Evolutionary conservation across 1,284 basidiomycete genomes (phyloP), one percentile per base, ranked within the genome.

Genomic region (Papiliotrema laurentii): DNA sequence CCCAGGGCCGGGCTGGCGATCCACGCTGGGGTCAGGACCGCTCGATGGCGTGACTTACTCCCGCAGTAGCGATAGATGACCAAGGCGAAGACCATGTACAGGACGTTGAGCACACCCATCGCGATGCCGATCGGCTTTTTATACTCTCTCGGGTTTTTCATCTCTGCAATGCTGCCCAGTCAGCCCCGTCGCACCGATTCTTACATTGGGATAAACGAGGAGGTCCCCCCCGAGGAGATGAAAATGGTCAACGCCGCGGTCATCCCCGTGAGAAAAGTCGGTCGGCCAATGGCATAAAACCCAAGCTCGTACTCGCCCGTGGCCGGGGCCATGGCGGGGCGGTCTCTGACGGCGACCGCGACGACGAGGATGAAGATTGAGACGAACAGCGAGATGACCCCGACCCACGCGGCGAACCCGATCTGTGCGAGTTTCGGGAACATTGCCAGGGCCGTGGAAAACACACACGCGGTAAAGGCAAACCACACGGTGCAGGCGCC

Each of bases 1-100:
- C 72, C 72, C 11, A 76, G 64, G 0, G 74, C 73, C 2, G 75
- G 75, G 1, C 60, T 66, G n/a, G 73, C 63, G 41, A 75, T 64
- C 54, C 71, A 71, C 43, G 35, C 40, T 34, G 28, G 33, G 9
- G 26, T 21, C 35, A 26, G 30, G 6, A 44, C 28, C 24, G 7
- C 10, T 16, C 11, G 18, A 7, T 18, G 19, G 11, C 13, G 7
- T 7, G 19, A 30, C 31, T 39, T 30, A 43, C 50, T 42, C 14
- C 53, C 58, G 40, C 61, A 63, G 35, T 51, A 68, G 47, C 53
- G 48, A 54, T 66, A 68, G 7, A 68, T 57, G 25, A 68, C 56
- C 4, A 55, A 40, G 10, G 59, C 49, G 34, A 67, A 47, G 34
- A 54, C 33, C 37, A 65, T 45, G 55, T 65, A 63, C 3, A 46